Base-by-base conservation (phyloP, 2,329 filamentous ascomycete species). In the Aspergillus udagawae region DNA sequence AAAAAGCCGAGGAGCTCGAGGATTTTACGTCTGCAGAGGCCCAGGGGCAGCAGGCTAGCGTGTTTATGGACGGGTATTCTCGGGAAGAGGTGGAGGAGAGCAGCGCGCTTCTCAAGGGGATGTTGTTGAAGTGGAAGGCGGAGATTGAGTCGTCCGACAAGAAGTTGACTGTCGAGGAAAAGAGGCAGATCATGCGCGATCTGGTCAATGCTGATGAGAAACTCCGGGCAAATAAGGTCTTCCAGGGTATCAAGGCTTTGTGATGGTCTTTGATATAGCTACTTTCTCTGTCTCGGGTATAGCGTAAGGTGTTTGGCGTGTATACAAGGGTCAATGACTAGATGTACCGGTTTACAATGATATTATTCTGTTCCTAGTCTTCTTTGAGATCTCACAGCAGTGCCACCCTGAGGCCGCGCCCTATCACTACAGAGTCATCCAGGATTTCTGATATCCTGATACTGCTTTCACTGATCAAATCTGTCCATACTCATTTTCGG, bases 1-100 rank as follows among this genome's bases (percentile, higher is more conserved):
- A 94, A 66, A 99, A 99, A 79, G 94, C 94, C 0, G 94, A 97
- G 73, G 95, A 99, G 80, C 82, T 99, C 38, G 94, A 99, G 73
- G 94, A 99, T 73, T 99, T 99, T 53, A 75, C 74, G 0, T 69
- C 74, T 10, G 69, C 67, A 0, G 67, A 76, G 1, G 67, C 80
- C 6, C 79, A 80, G 7, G 74, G 83, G 47, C 77, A 84, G 20
- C 45, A 67, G n/a, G 50, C 67, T 21, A 52, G 65, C 1, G 65
- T 67, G 48, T 64, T 67, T 4, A 60, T 75, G 23, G 73, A 77
- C 28, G 70, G 70, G 64, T 91, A 91, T 70, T 89, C 83, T 62
- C 92, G 91, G 67, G 84, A 92, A 62, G 92, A 99, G 64, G 89
- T 97, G 0, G 92, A 96, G 66, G 86, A 93, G 71, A 94, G 94